These are phyloP conservation scores for Rhodotorula sp. DNA, from an alignment of 1,284 basidiomycete species.

Conservation along the genomic window DNA sequence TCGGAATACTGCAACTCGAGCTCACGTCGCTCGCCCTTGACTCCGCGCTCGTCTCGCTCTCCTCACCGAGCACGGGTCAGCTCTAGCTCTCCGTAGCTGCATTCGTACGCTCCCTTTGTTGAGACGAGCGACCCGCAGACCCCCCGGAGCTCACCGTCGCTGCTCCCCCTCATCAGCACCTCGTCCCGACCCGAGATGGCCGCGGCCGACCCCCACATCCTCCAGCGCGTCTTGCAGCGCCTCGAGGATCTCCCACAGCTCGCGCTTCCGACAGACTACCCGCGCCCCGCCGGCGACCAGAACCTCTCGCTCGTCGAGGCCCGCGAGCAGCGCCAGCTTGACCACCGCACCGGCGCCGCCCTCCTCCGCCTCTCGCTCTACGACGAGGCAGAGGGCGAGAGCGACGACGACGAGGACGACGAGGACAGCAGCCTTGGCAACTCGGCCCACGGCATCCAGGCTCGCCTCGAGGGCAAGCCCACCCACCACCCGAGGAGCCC, in stretches of 20 bases:
- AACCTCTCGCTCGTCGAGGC: conserved; percentile 45
- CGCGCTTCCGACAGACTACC: conserved; percentile 95
- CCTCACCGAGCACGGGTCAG: too few relatives aligned
- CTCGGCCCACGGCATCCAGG: conserved; percentile 18
- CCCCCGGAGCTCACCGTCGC: too few relatives aligned
- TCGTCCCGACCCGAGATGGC: too few relatives aligned
- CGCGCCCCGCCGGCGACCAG: conserved; percentile 63
- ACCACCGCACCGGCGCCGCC: conserved; percentile 53
- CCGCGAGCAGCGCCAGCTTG: conserved; percentile 39
- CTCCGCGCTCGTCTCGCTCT: too few relatives aligned
- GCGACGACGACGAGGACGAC: conserved; percentile 35
- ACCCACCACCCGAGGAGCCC: conserved; percentile 52
- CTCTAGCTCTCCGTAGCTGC: too few relatives aligned
- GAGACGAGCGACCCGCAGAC: too few relatives aligned
- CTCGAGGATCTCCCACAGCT: conserved; percentile 74
- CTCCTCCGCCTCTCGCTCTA: conserved; percentile 71
- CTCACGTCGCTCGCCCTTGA: background rate
- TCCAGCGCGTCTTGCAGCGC: conserved; percentile 52
- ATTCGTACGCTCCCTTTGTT: too few relatives aligned
- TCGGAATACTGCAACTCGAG: background rate
- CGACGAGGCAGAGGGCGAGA: conserved; percentile 60
- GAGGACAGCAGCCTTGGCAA: conserved; percentile 46
- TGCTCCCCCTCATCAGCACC: background rate
- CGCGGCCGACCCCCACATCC: background rate
- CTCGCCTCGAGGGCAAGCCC: background rate